Conservation (phyloP, 1,139 yeast species). For the Candida albicans region DNA sequence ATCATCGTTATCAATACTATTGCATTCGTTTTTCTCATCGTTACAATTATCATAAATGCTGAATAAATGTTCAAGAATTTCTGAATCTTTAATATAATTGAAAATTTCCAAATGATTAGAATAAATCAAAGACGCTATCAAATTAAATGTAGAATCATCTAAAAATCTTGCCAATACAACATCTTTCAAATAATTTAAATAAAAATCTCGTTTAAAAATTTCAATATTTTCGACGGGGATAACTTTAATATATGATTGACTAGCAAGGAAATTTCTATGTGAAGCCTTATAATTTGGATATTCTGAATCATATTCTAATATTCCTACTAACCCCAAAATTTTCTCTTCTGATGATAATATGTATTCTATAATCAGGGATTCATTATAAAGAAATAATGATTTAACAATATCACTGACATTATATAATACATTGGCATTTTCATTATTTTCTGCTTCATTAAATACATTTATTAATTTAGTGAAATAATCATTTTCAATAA, state of each 20-base stretch:
- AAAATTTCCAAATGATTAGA: slow-evolving; percentile 71
- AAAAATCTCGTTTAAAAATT: slow-evolving; percentile 71
- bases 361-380: slow-evolving; percentile 63
- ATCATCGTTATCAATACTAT: background rate
- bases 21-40: slow-evolving; percentile 15
- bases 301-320: slow-evolving; percentile 90
- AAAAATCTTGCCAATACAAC: slow-evolving; percentile 77
- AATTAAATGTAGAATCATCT: slow-evolving; percentile 74
- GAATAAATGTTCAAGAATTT: slow-evolving; percentile 55
- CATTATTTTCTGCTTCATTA: slow-evolving; percentile 51
- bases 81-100: slow-evolving; percentile 59
- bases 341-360: slow-evolving; percentile 59
- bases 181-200: slow-evolving; percentile 79
- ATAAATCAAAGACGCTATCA: slow-evolving; percentile 65
- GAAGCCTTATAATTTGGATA: slow-evolving; percentile 78
- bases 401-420: slow-evolving; percentile 72
- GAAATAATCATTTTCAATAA: slow-evolving; percentile 54
- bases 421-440: slow-evolving; percentile 55
- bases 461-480: slow-evolving; percentile 53
- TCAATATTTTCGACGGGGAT: slow-evolving; percentile 59
- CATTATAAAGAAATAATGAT: slow-evolving; percentile 68
- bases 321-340: slow-evolving; percentile 68
- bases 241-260: slow-evolving; percentile 70
- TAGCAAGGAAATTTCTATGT: slow-evolving; percentile 63
- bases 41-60: slow-evolving; percentile 40